These are phyloP conservation scores for Penicillium lagena DNA, from an alignment of 495 filamentous ascomycete species.

Conservation along the genomic window DNA sequence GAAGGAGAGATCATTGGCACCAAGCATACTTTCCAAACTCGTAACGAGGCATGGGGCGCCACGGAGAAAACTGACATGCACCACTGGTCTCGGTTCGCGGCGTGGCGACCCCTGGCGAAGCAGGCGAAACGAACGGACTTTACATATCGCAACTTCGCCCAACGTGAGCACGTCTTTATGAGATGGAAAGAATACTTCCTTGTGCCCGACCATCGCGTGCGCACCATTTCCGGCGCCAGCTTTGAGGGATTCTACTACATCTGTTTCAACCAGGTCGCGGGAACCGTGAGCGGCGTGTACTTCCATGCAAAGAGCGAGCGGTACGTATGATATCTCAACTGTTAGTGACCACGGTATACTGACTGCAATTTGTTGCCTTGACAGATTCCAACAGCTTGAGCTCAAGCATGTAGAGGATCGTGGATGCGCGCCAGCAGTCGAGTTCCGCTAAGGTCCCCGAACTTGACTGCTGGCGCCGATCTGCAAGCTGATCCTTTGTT, in stretches of 20 bases:
- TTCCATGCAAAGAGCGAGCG: constrained; percentile 97
- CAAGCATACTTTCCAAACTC: constrained; percentile 89
- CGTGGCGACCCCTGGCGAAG: constrained; percentile 72
- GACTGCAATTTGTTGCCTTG: background rate
- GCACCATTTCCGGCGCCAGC: constrained; percentile 84
- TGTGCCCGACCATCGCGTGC: constrained; percentile 88
- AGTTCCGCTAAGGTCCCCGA: constrained; percentile 68
- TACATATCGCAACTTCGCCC: constrained; percentile 57
- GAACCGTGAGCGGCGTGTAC: constrained; percentile 87
- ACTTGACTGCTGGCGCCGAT: constrained; percentile 12
- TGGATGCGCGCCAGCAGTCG: constrained; percentile 82
- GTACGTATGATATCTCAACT: constrained; percentile 44
- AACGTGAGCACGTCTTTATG: constrained; percentile 95
- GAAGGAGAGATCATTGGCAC: constrained; percentile 97
- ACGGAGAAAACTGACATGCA: constrained; percentile 86
- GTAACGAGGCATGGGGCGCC: constrained; percentile 85
- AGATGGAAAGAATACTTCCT: constrained; percentile 99
- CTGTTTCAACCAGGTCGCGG: constrained; percentile 88
- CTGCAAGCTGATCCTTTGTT: background rate
- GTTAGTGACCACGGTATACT: background rate
- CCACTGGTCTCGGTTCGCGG: constrained; percentile 87
- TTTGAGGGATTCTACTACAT: constrained; percentile 99
- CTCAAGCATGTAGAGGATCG: constrained; percentile 78
- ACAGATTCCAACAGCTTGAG: constrained; percentile 87
- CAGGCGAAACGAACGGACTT: constrained; percentile 75